Conservation (phyloP, 108 stramenopile species). For the Discostella pseudostelligera region DNA sequence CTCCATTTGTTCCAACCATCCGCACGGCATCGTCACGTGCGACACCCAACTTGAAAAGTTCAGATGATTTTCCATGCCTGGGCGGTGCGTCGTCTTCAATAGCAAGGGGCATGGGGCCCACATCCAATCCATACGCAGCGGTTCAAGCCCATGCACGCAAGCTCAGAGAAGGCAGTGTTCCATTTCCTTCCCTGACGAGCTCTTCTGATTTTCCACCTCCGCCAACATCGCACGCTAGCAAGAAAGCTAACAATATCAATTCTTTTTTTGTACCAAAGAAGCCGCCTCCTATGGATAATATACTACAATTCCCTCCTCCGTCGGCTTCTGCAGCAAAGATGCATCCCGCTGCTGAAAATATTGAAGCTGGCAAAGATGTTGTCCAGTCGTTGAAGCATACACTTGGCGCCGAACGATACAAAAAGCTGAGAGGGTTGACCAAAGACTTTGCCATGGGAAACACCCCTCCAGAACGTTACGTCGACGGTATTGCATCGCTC, state of each 20-base stretch:
- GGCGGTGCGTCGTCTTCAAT: conserved; percentile 12
- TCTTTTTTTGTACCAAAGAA: conserved; percentile 38
- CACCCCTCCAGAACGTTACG: conserved; percentile 63
- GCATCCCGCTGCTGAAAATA: conserved; percentile 12
- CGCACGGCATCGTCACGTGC: conserved; percentile 19
- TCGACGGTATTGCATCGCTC: conserved; percentile 63
- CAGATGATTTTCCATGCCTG: conserved; percentile 41
- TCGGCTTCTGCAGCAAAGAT: conserved; percentile 7
- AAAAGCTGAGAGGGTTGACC: conserved; percentile 73
- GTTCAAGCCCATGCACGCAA: conserved; percentile 38
- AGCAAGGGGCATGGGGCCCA: neutral
- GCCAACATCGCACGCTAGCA: conserved; percentile 16
- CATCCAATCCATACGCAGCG: conserved; percentile 34
- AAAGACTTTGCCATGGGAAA: conserved; percentile 61
- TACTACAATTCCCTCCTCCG: conserved; percentile 52
- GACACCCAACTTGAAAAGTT: conserved; percentile 13
- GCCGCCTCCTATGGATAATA: conserved; percentile 42
- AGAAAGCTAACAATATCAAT: conserved; percentile 17
- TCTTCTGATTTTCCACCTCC: conserved; percentile 42
- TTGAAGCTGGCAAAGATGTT: conserved; percentile 45
- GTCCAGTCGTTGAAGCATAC: conserved; percentile 70
- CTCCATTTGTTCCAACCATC: conserved; percentile 48
- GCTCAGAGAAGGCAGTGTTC: conserved; percentile 30
- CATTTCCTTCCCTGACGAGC: conserved; percentile 6
- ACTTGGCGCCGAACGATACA: conserved; percentile 70